Evolutionary conservation across 2,329 filamentous ascomycete species (phyloP).

Genomic region (Aspergillus udagawae): DNA sequence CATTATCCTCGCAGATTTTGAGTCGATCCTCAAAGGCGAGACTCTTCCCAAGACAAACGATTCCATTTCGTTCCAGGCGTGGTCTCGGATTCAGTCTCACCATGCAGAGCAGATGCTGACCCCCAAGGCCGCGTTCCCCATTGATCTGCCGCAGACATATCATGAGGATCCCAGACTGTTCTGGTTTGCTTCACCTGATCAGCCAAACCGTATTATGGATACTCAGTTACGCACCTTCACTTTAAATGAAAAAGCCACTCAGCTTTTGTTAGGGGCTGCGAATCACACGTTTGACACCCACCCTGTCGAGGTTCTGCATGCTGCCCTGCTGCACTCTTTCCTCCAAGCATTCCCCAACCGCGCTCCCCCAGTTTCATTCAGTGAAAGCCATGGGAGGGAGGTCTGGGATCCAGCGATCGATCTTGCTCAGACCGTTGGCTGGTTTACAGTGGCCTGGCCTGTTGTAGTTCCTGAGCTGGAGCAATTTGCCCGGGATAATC

Average conservation of each 20-base stretch:
- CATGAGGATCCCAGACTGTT: background rate
- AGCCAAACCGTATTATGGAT: background rate
- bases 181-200: background rate
- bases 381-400: slow-evolving; percentile 17
- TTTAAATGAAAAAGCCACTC: background rate
- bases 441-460: slow-evolving; percentile 18
- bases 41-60: background rate
- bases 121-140: background rate
- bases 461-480: slow-evolving; percentile 1
- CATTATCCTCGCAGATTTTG: slow-evolving; percentile 1
- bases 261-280: background rate
- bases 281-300: slow-evolving; percentile 5
- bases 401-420: slow-evolving; percentile 13
- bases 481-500: background rate
- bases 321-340: slow-evolving; percentile 12
- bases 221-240: background rate
- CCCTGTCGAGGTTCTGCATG: slow-evolving; percentile 14
- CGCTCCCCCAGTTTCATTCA: slow-evolving; percentile 13
- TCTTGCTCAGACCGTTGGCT: slow-evolving; percentile 16
- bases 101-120: background rate
- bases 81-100: background rate
- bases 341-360: slow-evolving; percentile 8
- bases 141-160: background rate
- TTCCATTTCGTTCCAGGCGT: background rate
- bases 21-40: background rate